Base-by-base conservation (phyloP, 2,329 filamentous ascomycete species). In the Moelleriella libera region DNA sequence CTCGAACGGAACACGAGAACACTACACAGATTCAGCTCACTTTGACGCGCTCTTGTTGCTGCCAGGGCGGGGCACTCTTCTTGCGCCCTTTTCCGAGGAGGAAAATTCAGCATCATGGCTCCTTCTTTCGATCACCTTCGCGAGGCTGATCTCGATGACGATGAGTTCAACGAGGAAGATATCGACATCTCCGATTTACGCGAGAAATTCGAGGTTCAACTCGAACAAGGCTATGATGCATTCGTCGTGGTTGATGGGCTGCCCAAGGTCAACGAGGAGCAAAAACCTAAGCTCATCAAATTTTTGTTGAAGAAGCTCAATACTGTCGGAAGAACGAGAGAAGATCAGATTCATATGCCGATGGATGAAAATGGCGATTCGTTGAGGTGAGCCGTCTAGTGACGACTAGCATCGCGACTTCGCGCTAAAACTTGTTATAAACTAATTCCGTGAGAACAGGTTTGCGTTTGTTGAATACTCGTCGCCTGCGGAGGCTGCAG, bases 401-500 rank as follows among this genome's bases (percentile, higher is more conserved):
- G 21, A 21, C 21, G 21, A 21, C 21, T 21, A 21, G 21, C 21
- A 21, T 21, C 21, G 21, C 21, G 21, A 21, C 21, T 21, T 21
- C 21, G 21, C 21, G 21, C 21, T 21, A 21, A 21, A 21, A 21
- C 21, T 21, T 21, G 21, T 21, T 21, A 21, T 21, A 21, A 21
- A 21, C 43, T 48, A 41, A 37, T 9, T 12, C 14, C 11, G 3
- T 41, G 7, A 32, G 4, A 44, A 40, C 57, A 94, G 88, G 54
- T 98, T 94, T 62, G 92, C 92, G 50, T 98, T 98, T 63, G 88
- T 98, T 59, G 92, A 98, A 67, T 98, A 90, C 68, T 84, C 88
- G 53, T 88, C 88, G 10, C 76, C 92, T 49, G 87, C 84, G 61
- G 89, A 97, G 71, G 92, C 92, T 30, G 76, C 86, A 48, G 86